Percentiles rank a stretch among this genome's conserved stretches.
Evolutionary conservation across 2,329 filamentous ascomycete species (phyloP).

Genomic region (Aspergillus candidus): DNA sequence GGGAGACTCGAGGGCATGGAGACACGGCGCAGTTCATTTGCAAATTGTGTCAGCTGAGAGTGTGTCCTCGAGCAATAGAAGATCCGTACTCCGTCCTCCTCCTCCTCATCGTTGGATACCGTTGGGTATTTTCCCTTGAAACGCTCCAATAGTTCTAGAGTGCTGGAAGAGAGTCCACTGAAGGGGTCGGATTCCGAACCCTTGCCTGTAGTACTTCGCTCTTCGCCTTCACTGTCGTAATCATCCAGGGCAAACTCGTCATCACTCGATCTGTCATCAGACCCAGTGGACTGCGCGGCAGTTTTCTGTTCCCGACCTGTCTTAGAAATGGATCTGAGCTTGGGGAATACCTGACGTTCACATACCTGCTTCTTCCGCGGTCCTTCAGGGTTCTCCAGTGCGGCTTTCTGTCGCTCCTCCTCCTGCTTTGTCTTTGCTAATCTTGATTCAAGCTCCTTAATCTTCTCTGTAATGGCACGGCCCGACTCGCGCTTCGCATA

Average conservation of each 20-base stretch:
- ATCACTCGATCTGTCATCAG: conserved; percentile 45
- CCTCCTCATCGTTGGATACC: conserved; percentile 35
- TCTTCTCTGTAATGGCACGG: conserved; percentile 58
- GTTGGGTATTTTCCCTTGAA: conserved; percentile 45
- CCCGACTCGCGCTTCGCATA: conserved; percentile 65
- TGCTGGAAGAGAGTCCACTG: conserved; percentile 63
- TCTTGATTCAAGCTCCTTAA: conserved; percentile 68
- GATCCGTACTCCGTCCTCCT: conserved; percentile 65
- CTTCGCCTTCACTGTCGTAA: conserved; percentile 59
- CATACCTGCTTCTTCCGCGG: conserved; percentile 42
- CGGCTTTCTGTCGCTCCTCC: conserved; percentile 55
- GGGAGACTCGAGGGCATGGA: conserved; percentile 66
- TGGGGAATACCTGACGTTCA: not conserved
- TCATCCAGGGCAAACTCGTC: conserved; percentile 70
- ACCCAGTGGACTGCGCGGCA: conserved; percentile 11
- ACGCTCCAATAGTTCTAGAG: conserved; percentile 65
- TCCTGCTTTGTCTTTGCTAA: conserved; percentile 58
- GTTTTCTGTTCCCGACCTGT: conserved; percentile 22
- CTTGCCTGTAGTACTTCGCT: conserved; percentile 18
- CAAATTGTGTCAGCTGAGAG: conserved; percentile 84
- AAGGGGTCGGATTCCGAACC: conserved; percentile 23
- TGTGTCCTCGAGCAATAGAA: conserved; percentile 92
- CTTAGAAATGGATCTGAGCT: not conserved
- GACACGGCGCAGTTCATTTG: conserved; percentile 74
- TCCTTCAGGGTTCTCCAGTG: conserved; percentile 43